These are phyloP conservation scores for Akanthomyces muscarius DNA, from an alignment of 2,329 filamentous ascomycete species.

Conservation along the genomic window DNA sequence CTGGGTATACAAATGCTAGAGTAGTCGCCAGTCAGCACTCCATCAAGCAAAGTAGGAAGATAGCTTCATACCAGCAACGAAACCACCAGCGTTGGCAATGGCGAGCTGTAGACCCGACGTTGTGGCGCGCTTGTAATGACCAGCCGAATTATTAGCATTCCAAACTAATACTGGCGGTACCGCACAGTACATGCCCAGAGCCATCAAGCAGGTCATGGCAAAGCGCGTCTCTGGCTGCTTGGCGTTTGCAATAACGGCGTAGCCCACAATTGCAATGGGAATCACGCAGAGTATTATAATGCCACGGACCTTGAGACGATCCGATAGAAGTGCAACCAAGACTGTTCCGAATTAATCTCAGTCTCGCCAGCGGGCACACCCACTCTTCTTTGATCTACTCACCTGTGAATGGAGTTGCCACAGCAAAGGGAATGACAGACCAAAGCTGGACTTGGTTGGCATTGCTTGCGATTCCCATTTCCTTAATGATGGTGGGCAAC, in stretches of 20 bases:
- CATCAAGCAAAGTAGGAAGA: not conserved
- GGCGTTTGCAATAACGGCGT: constrained; percentile 58
- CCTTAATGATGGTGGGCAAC: constrained; percentile 62
- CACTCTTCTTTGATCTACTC: constrained; percentile 16
- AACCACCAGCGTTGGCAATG: constrained; percentile 64
- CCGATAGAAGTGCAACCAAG: constrained; percentile 53
- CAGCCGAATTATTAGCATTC: constrained; percentile 64
- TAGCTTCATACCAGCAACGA: constrained; percentile 51
- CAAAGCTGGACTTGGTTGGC: constrained; percentile 57
- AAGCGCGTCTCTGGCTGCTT: constrained; percentile 51
- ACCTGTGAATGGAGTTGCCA: constrained; percentile 54
- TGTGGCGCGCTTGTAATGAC: constrained; percentile 67
- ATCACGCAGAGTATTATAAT: constrained; percentile 60
- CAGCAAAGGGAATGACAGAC: constrained; percentile 61
- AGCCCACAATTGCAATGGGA: constrained; percentile 61
- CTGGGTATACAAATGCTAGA: constrained; percentile 57
- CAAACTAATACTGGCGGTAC: constrained; percentile 62
- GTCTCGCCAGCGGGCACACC: too few relatives aligned
- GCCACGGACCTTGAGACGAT: constrained; percentile 56
- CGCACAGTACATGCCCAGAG: constrained; percentile 59
- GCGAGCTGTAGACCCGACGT: constrained; percentile 61
- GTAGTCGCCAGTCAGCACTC: not conserved
- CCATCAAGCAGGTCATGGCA: constrained; percentile 65
- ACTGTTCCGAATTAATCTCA: constrained; percentile 29
- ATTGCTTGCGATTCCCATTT: constrained; percentile 49